Evolutionary conservation across 345 rosid species (phyloP), one percentile per base, ranked within the genome.

Genomic region (Viola odorata): DNA sequence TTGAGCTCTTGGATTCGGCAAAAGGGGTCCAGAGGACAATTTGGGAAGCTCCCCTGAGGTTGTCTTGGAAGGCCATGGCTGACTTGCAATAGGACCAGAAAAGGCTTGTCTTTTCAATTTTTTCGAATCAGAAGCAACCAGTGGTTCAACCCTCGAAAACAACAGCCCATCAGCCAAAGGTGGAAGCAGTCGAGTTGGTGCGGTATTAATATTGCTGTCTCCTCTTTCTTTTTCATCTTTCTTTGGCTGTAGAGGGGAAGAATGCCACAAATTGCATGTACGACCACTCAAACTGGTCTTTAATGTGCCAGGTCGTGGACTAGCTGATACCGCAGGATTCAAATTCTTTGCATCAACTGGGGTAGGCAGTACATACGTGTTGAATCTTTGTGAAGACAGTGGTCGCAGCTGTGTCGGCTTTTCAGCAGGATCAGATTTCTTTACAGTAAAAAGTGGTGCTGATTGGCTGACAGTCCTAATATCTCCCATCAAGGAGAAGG

Each of bases 1-100:
- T 14, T 70, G 69, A 37, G 40, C 14, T 0, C 15, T 57, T 57
- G 64, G 64, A 39, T 44, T 57, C 72, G 78, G 77, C 56, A 81
- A 71, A 64, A 86, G 70, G 50, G 97, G 85, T 65, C 96, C 95
- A 36, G 99, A 90, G 62, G 75, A 78, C 72, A 83, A 63, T 52
- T 61, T 78, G 56, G 80, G 74, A 77, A 15, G 53, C 12, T 60
- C 61, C 32, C n/a, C 58, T 16, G 53, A 9, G 60, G 39, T 42
- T 40, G 69, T 54, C 23, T 45, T 58, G 10, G 65, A 38, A 41
- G 60, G 39, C 69, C 64, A 67, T 12, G 69, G 53, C 54, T 60
- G 55, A 12, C 69, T 53, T 57, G 72, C 32, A 63, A 73, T 53
- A 45, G 77, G 77, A 45, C 72, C 77, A 13, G 77, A 73, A 54